Base-by-base conservation (phyloP, 73 alveolate genomes). In the Symbiodinium pilosum region DNA sequence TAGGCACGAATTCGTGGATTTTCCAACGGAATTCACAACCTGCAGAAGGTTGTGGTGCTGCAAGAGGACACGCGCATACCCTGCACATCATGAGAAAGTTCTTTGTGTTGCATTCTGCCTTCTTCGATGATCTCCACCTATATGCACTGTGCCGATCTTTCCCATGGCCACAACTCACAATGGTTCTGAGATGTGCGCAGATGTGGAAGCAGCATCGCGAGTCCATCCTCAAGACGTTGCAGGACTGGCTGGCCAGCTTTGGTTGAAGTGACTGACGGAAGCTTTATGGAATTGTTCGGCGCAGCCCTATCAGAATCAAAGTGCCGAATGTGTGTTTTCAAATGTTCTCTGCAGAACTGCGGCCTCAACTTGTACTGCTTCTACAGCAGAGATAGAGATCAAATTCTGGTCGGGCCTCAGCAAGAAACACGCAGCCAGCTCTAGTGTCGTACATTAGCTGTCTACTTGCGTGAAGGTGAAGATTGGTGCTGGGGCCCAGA, bases 161-260 rank as follows among this genome's bases (percentile, higher is more conserved):
- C 26, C 73, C 73, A 54, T 30, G 73, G 20, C 6, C 73, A 54
- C n/a, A n/a, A n/a, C n/a, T n/a, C n/a, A n/a, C n/a, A n/a, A n/a
- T 54, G 73, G 32, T 54, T 54, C 32, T 30, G 26, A 54, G 34
- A 54, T 24, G 4, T 64, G 42, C 41, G n/a, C 95, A 92, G 98
- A 92, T 92, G 98, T 92, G 98, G 98, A 75, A 69, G 98, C 98
- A 92, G 91, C 88, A 92, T 30, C 98, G 98, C 43, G 98, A 92
- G 59, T 92, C 98, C 38, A 47, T 92, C 88, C 64, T 92, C n/a
- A 92, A 92, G 73, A 69, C 83, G 43, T 56, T 92, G 91, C 98
- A 92, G 98, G 91, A 54, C 47, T 16, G 44, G 40, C 3, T 32
- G 44, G 32, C 20, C n/a, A n/a, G n/a, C n/a, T n/a, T n/a, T n/a